These are phyloP conservation scores for Blastobotrys arbuscula DNA, from an alignment of 1,139 yeast genomes.

Conservation along the genomic window DNA sequence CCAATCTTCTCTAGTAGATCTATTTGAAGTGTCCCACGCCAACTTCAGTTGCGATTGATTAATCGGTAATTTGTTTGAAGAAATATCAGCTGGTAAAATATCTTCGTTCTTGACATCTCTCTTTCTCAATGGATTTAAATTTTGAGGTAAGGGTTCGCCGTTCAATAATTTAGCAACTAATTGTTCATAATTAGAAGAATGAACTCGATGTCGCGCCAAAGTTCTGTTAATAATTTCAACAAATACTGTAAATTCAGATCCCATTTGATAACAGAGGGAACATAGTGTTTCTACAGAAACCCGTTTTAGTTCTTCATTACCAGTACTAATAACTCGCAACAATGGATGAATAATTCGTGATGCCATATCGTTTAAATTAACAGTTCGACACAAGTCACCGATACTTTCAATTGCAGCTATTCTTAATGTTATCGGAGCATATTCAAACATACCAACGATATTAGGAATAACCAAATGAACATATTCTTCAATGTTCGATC, in stretches of 20 bases:
- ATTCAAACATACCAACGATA: slow-evolving; percentile 74
- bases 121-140: slow-evolving; percentile 49
- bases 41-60: slow-evolving; percentile 69
- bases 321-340: slow-evolving; percentile 57
- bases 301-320: slow-evolving; percentile 56
- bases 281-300: slow-evolving; percentile 77
- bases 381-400: slow-evolving; percentile 71
- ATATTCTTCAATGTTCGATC: slow-evolving; percentile 82
- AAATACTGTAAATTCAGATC: slow-evolving; percentile 78
- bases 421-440: slow-evolving; percentile 51
- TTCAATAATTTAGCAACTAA: slow-evolving; percentile 70
- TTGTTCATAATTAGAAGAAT: slow-evolving; percentile 73
- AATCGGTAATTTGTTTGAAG: slow-evolving; percentile 72
- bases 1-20: slow-evolving; percentile 94
- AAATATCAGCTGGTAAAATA: slow-evolving; percentile 61
- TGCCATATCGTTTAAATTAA: slow-evolving; percentile 80
- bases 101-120: slow-evolving; percentile 42
- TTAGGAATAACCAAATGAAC: slow-evolving; percentile 82
- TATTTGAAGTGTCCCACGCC: slow-evolving; percentile 90
- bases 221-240: slow-evolving; percentile 80
- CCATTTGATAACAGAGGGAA: slow-evolving; percentile 71
- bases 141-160: slow-evolving; percentile 87
- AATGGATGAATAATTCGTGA: slow-evolving; percentile 87
- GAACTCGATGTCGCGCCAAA: slow-evolving; percentile 56
- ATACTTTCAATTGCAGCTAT: slow-evolving; percentile 77